phyloP scores from a whole-genome alignment of 805 yeast species.

The Dipodascopsis uninucleata region DNA sequence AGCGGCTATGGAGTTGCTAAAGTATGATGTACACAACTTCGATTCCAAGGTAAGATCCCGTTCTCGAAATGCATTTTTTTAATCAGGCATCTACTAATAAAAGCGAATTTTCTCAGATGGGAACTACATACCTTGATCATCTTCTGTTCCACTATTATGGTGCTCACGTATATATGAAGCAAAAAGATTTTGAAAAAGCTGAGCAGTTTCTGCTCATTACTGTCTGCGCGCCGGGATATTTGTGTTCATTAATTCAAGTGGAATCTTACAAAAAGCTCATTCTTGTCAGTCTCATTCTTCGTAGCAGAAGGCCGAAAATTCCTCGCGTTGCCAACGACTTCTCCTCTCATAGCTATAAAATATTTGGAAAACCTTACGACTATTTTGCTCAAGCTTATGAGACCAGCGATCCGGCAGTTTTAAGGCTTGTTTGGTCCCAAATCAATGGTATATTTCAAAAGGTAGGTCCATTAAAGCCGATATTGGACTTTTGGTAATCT shows the following conservation, averaged over 20 bases:
- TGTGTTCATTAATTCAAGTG: slow-evolving; percentile 16
- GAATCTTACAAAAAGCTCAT: slow-evolving; percentile 23
- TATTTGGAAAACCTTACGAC: slow-evolving; percentile 20
- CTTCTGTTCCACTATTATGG: slow-evolving; percentile 25
- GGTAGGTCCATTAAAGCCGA: slow-evolving; percentile 2
- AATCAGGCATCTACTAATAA: neutral
- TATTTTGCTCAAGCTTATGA: slow-evolving; percentile 16
- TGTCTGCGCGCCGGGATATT: slow-evolving; percentile 5
- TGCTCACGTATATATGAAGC: slow-evolving; percentile 14
- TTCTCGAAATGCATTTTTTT: neutral
- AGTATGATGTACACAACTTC: slow-evolving; percentile 6
- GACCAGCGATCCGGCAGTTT: slow-evolving; percentile 8
- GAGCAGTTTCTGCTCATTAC: slow-evolving; percentile 17
- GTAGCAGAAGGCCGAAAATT: slow-evolving; percentile 11
- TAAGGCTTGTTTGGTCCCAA: slow-evolving; percentile 19
- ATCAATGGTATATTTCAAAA: slow-evolving; percentile 4
- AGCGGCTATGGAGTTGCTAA: slow-evolving; percentile 6
- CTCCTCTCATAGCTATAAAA: slow-evolving; percentile 5
- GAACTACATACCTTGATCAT: slow-evolving; percentile 18
- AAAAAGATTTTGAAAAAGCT: slow-evolving; percentile 19
- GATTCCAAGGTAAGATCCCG: slow-evolving; percentile 6
- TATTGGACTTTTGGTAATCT: neutral
- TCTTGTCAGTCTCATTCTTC: slow-evolving; percentile 12
- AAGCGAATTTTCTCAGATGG: neutral
- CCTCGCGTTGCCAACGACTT: slow-evolving; percentile 15